Base-by-base conservation (phyloP, 352 stramenopile genomes). In the Pythium biforme region DNA sequence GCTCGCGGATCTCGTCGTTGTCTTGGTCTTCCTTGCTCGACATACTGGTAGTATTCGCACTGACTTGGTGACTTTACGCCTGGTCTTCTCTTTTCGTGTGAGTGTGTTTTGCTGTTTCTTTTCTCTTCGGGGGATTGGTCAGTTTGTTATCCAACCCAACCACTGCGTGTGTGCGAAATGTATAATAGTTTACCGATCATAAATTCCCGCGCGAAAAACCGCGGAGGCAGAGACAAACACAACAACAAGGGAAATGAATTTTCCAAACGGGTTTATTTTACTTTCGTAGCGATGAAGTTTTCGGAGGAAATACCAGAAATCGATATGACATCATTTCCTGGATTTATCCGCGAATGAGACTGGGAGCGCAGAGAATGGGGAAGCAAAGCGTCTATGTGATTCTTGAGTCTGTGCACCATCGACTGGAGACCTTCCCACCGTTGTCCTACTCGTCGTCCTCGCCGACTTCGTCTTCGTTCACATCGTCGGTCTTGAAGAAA, bases 401-500 rank as follows among this genome's bases (percentile, higher is more conserved):
- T 37, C n/a, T 37, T 8, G 31, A 17, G 40, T 25, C 15, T 25
- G 40, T 23, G 40, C 19, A 11, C 40, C 40, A 47, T 47, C 5
- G n/a, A 43, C 37, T n/a, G 5, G 11, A 11, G 8, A 15, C 31
- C 31, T 37, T 37, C 31, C 31, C 31, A 15, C 31, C 31, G n/a
- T 10, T 23, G 3, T n/a, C 41, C 48, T 79, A 82, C 34, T 82
- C 77, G 9, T 87, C 74, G 33, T 90, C 76, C 19, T 82, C 75
- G 23, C 93, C 83, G 43, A 96, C 86, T 11, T 96, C 88, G 27
- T 95, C 86, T 46, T 97, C 89, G 63, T 93, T 89, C 71, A 98
- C 91, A 57, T 97, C 83, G 72, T 98, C 95, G 1, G 95, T 99
- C 73, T 98, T 96, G 83, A 98, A 99, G 72, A 99, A 99, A 29